Percentiles rank a stretch among this genome's conserved stretches.
These are phyloP conservation scores for Penicillium sp. DNA, from an alignment of 2,329 filamentous ascomycete species.

Conservation along the genomic window DNA sequence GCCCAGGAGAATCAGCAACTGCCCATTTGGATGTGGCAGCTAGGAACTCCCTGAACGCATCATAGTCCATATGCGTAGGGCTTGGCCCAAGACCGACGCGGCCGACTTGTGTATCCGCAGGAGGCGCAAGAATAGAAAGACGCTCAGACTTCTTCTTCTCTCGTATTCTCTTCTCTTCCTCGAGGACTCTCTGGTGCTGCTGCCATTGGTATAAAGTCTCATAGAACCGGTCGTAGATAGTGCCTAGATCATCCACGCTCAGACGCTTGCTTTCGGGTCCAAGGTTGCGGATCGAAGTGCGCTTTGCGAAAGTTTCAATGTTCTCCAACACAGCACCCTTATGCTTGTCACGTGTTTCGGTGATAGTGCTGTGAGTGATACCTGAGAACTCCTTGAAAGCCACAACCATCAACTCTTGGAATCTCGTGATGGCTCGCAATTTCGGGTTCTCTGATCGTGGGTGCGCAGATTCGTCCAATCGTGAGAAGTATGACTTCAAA, in stretches of 20 bases:
- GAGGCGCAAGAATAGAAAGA: slow-evolving; percentile 46
- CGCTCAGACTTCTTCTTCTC: slow-evolving; percentile 60
- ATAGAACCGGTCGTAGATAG: slow-evolving; percentile 93
- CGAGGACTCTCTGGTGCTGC: slow-evolving; percentile 75
- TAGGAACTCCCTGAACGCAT: slow-evolving; percentile 91
- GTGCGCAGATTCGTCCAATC: slow-evolving; percentile 92
- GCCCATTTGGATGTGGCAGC: slow-evolving; percentile 91
- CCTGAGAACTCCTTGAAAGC: slow-evolving; percentile 97
- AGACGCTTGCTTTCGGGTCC: slow-evolving; percentile 94
- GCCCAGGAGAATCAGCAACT: slow-evolving; percentile 77
- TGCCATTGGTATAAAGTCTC: slow-evolving; percentile 88
- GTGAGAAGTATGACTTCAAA: slow-evolving; percentile 89
- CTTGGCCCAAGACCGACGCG: slow-evolving; percentile 86
- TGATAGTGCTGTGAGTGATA: slow-evolving; percentile 90
- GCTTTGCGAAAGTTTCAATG: slow-evolving; percentile 95
- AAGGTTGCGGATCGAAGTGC: slow-evolving; percentile 92
- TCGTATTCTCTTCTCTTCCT: slow-evolving; percentile 68
- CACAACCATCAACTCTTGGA: slow-evolving; percentile 98
- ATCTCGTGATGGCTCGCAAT: slow-evolving; percentile 87
- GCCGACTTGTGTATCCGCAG: slow-evolving; percentile 71
- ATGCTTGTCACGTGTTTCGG: slow-evolving; percentile 85
- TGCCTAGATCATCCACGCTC: slow-evolving; percentile 79
- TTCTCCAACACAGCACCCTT: slow-evolving; percentile 93
- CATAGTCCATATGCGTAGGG: slow-evolving; percentile 94
- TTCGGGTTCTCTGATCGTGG: slow-evolving; percentile 95